Percentiles rank a stretch among this genome's conserved stretches.
Conservation (phyloP, 2,329 filamentous ascomycete species). For the Ceratocystis diversiconidia region DNA sequence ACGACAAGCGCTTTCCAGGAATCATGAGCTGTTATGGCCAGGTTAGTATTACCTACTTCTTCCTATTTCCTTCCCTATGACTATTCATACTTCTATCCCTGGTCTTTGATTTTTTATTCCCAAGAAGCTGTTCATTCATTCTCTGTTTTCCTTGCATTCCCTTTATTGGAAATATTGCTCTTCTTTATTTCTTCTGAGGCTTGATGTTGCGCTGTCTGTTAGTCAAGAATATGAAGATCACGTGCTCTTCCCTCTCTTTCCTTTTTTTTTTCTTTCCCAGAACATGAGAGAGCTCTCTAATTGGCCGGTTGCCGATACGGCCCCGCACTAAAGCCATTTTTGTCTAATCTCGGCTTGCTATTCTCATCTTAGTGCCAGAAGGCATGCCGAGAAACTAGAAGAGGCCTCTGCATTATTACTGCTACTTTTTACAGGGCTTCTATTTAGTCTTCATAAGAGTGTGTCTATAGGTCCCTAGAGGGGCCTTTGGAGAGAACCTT, state of each 20-base stretch:
- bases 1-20: conserved; percentile 87
- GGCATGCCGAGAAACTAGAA: not conserved
- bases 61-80: conserved; percentile 25
- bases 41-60: conserved; percentile 75
- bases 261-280: not conserved
- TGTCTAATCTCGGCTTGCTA: not conserved
- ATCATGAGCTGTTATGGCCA: conserved; percentile 98
- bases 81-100: too few relatives aligned
- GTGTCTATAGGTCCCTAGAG: not conserved
- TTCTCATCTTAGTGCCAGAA: conserved; percentile 7
- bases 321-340: conserved; percentile 1
- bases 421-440: too few relatives aligned
- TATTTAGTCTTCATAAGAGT: not conserved
- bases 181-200: too few relatives aligned
- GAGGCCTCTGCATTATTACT: too few relatives aligned
- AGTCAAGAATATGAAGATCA: too few relatives aligned
- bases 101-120: too few relatives aligned
- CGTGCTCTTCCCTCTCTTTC: not conserved
- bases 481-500: not conserved
- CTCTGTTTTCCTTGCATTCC: too few relatives aligned
- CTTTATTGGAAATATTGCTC: not conserved
- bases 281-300: conserved; percentile 26
- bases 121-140: too few relatives aligned
- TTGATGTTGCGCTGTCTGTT: too few relatives aligned
- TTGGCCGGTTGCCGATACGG: conserved; percentile 26